Conservation (phyloP, 2,329 filamentous ascomycete species). For the Gnomoniopsis smithogilvyi region DNA sequence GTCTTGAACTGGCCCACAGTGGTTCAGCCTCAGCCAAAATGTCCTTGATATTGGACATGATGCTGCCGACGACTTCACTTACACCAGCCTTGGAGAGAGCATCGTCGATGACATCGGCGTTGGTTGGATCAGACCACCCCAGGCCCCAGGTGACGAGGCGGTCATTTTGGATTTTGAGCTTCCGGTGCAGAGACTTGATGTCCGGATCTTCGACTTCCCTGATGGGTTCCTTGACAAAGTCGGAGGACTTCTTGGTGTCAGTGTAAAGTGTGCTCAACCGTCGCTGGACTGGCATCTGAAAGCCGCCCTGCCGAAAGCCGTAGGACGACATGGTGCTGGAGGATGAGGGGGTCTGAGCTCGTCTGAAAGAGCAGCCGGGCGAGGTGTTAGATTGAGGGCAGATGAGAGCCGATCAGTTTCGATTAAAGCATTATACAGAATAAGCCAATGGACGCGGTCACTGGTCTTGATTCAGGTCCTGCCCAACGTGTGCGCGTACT, state of each 20-base stretch:
- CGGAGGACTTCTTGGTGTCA: constrained; percentile 75
- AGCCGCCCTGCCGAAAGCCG: constrained; percentile 44
- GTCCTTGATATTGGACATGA: constrained; percentile 78
- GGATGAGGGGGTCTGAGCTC: neutral
- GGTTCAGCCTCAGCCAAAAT: constrained; percentile 74
- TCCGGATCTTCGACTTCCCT: constrained; percentile 66
- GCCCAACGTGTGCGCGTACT: neutral
- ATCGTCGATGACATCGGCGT: constrained; percentile 68
- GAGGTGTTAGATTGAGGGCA: neutral
- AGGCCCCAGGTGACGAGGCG: constrained; percentile 75
- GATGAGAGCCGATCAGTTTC: neutral
- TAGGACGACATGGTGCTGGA: constrained; percentile 44
- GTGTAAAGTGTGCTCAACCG: constrained; percentile 72
- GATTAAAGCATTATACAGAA: neutral
- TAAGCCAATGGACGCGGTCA: neutral
- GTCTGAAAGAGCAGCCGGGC: neutral
- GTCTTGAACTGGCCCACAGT: constrained; percentile 62
- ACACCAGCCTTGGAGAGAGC: constrained; percentile 70
- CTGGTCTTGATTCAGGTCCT: no score
- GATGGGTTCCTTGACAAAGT: constrained; percentile 65
- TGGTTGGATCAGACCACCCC: constrained; percentile 73
- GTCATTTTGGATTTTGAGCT: constrained; percentile 77
- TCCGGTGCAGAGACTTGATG: constrained; percentile 68
- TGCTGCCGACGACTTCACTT: constrained; percentile 73
- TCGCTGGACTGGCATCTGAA: constrained; percentile 56